Conservation (phyloP, 768 basidiomycete genomes). For the Mycena floridula region DNA sequence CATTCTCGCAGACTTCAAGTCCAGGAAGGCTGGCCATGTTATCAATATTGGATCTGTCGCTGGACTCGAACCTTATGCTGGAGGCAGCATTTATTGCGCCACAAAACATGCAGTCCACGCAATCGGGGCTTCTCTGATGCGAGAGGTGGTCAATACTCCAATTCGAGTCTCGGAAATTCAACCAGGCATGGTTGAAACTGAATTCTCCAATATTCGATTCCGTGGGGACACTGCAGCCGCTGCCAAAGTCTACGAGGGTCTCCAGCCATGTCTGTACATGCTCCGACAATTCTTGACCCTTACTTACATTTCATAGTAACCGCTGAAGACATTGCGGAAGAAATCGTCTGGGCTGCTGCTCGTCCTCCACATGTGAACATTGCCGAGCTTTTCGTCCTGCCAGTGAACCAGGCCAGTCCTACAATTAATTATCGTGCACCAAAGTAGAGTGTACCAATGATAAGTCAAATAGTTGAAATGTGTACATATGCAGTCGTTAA, state of each 20-base stretch:
- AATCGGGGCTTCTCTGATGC: slow-evolving; percentile 75
- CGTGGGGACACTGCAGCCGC: slow-evolving; percentile 79
- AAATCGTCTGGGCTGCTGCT: slow-evolving; percentile 94
- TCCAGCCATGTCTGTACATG: slow-evolving; percentile 69
- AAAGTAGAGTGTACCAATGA: slow-evolving; percentile 14
- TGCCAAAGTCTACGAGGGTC: slow-evolving; percentile 85
- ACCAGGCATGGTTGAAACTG: slow-evolving; percentile 84
- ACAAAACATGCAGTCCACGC: slow-evolving; percentile 85
- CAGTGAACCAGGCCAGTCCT: slow-evolving; percentile 73
- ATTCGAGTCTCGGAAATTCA: slow-evolving; percentile 94
- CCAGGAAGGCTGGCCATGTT: slow-evolving; percentile 73
- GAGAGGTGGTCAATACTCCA: slow-evolving; percentile 87
- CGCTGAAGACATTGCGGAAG: slow-evolving; percentile 89
- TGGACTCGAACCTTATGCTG: slow-evolving; percentile 80
- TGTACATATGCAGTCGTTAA: slow-evolving; percentile 9
- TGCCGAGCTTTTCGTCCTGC: slow-evolving; percentile 73
- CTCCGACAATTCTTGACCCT: slow-evolving; percentile 1
- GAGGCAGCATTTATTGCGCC: slow-evolving; percentile 90
- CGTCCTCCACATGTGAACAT: slow-evolving; percentile 91
- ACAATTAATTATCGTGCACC: slow-evolving; percentile 53
- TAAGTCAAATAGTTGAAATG: slow-evolving; percentile 2
- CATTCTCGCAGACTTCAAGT: slow-evolving; percentile 62
- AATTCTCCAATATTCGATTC: slow-evolving; percentile 90
- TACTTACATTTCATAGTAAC: slow-evolving; percentile 42
- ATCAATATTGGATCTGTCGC: slow-evolving; percentile 96